These are phyloP conservation scores for Diaporthe sp. DNA, from an alignment of 2,329 filamentous ascomycete species.

Conservation along the genomic window DNA sequence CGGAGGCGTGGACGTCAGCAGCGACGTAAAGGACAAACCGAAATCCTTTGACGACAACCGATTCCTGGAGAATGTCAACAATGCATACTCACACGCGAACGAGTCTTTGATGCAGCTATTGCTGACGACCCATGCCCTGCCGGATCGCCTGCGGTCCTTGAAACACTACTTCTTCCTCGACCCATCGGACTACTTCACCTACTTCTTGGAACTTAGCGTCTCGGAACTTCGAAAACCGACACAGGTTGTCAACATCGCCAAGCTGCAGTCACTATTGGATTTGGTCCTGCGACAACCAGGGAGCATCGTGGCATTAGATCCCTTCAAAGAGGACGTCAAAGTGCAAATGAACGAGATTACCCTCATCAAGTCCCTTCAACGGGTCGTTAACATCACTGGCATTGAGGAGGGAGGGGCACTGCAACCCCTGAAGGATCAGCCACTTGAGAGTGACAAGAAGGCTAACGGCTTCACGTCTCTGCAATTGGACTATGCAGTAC, in stretches of 20 bases:
- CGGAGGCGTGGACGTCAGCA: slow-evolving; percentile 93
- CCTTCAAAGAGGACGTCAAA: slow-evolving; percentile 98
- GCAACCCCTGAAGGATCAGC: slow-evolving; percentile 76
- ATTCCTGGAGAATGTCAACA: slow-evolving; percentile 96
- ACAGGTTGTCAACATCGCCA: slow-evolving; percentile 89
- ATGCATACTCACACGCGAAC: slow-evolving; percentile 95
- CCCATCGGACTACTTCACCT: slow-evolving; percentile 96
- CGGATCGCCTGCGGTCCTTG: slow-evolving; percentile 86
- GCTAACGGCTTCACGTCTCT: slow-evolving; percentile 92
- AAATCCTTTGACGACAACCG: slow-evolving; percentile 90
- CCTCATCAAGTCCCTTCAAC: slow-evolving; percentile 92
- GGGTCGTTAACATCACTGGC: slow-evolving; percentile 95
- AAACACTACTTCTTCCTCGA: slow-evolving; percentile 99
- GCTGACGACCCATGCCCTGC: slow-evolving; percentile 91
- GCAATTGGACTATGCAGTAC: slow-evolving; percentile 93
- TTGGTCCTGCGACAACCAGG: slow-evolving; percentile 96
- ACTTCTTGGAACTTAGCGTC: slow-evolving; percentile 92
- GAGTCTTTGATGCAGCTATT: slow-evolving; percentile 91
- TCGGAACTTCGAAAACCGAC: slow-evolving; percentile 93
- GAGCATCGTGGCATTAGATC: slow-evolving; percentile 92
- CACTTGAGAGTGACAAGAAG: slow-evolving; percentile 85
- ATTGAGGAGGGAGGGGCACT: slow-evolving; percentile 91
- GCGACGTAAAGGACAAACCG: slow-evolving; percentile 89
- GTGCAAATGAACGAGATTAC: slow-evolving; percentile 97
- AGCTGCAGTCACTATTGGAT: slow-evolving; percentile 95